Base-by-base conservation (phyloP, 768 basidiomycete genomes). In the Amanita inopinata region DNA sequence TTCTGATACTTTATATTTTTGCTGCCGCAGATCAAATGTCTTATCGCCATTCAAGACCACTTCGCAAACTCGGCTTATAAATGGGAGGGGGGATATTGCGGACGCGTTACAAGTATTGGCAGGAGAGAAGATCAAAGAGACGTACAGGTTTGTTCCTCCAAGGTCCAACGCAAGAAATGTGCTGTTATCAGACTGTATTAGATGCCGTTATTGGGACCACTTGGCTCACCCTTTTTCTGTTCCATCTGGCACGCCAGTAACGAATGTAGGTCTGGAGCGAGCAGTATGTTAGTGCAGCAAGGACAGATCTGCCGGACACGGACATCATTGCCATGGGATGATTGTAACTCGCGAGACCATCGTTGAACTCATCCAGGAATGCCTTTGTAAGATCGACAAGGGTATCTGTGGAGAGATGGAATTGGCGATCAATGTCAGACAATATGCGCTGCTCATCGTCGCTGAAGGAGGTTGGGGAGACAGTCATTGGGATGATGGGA, bases 1-100 rank as follows among this genome's bases (percentile, higher is more conserved):
- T 22, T 96, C 89, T 2, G 94, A 96, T 10, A 99, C 91, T 58
- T 83, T 89, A 69, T 92, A 99, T 60, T 98, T 98, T 57, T 97
- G 87, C 63, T 97, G 93, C 49, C 83, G 81, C 46, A 99, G 71
- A 33, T 71, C 74, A 64, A 98, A 98, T 12, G 86, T 81, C 52
- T 88, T 78, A 62, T 96, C 73, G 24, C 96, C 96, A 38, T 84
- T 71, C n/a, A 99, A 70, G 22, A 80, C 73, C 36, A 98, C 90
- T 60, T 97, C 87, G 63, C 93, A 97, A 35, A 96, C 92, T 39
- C 92, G 93, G 47, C 91, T 96, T n/a, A n/a, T 49, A 39, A 30
- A 38, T 20, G 30, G n/a, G 20, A 45, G 35, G 45, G 51, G 11
- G 22, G 41, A 32, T 15, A 33, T 24, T 42, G 28, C 6, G 11